These are phyloP conservation scores for Kondoa subrosea DNA, from an alignment of 768 basidiomycete genomes.

Conservation along the genomic window DNA sequence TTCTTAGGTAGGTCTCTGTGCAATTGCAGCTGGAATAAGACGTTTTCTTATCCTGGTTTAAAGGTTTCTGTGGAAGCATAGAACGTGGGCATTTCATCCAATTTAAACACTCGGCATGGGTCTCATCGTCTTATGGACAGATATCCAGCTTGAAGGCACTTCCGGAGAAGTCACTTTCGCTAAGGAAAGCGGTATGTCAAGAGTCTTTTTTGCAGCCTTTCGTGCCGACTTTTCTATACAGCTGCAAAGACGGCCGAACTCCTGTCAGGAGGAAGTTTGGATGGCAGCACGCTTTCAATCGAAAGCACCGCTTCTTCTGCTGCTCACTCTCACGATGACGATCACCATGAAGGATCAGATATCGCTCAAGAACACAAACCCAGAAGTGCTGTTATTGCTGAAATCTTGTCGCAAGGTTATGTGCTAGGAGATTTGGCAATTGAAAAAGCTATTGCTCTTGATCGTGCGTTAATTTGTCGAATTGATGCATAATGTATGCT, in stretches of 20 bases:
- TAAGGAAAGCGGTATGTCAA: constrained; percentile 43
- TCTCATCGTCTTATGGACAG: constrained; percentile 47
- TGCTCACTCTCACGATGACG: constrained; percentile 14
- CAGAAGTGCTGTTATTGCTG: constrained; percentile 54
- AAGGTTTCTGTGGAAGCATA: constrained; percentile 7
- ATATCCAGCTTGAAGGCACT: constrained; percentile 33
- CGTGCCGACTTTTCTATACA: background rate
- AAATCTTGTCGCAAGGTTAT: constrained; percentile 85
- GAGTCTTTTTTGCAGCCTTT: background rate
- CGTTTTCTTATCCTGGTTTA: constrained; percentile 1
- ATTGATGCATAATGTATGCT: constrained; percentile 36
- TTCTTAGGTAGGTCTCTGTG: too few relatives aligned
- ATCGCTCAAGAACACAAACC: constrained; percentile 45
- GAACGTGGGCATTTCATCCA: background rate
- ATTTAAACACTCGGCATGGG: background rate
- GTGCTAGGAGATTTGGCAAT: constrained; percentile 58
- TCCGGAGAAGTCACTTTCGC: constrained; percentile 66
- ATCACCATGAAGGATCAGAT: constrained; percentile 19
- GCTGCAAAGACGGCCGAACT: constrained; percentile 5
- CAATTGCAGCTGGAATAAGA: too few relatives aligned
- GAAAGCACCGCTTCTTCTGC: constrained; percentile 43
- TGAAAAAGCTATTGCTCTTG: constrained; percentile 38
- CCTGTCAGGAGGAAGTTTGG: constrained; percentile 55
- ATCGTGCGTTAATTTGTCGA: constrained; percentile 29
- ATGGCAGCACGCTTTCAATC: constrained; percentile 45